Conservation (phyloP, 768 basidiomycete species). For the Dacryopinax primogenitus region DNA sequence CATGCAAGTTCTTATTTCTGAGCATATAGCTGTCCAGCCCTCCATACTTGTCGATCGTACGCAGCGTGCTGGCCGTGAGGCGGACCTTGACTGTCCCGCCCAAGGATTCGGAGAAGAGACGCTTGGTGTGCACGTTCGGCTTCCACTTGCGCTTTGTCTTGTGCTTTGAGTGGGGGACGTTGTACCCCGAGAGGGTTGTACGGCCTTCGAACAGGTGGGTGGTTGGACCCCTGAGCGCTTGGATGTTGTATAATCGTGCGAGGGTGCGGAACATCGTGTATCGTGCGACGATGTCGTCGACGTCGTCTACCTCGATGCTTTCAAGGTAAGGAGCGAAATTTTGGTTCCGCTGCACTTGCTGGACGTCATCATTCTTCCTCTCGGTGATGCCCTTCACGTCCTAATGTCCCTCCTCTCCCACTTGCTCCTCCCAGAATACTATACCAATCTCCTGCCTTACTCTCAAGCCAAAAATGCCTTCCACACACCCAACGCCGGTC, state of each 20-base stretch:
- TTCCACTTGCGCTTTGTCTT: constrained; percentile 83
- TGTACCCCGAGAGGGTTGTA: constrained; percentile 70
- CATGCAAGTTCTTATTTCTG: constrained; percentile 17
- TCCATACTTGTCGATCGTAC: constrained; percentile 75
- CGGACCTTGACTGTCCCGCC: constrained; percentile 48
- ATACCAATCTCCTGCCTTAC: background rate
- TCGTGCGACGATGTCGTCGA: background rate
- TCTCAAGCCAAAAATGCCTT: background rate
- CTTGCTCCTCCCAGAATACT: background rate
- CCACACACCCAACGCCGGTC: background rate
- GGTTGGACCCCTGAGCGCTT: background rate
- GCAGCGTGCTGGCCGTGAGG: constrained; percentile 61
- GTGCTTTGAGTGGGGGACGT: constrained; percentile 75
- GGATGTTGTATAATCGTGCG: background rate
- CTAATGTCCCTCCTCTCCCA: background rate
- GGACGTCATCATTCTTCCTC: too few relatives aligned
- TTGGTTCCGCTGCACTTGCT: too few relatives aligned
- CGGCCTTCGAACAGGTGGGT: constrained; percentile 60
- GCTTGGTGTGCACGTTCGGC: constrained; percentile 73
- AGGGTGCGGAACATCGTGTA: background rate
- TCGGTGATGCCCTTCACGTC: too few relatives aligned
- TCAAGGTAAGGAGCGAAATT: background rate
- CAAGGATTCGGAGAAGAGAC: constrained; percentile 53
- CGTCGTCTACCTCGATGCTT: background rate
- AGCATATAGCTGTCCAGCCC: constrained; percentile 58